A percentile compares a stretch with the other conserved stretches of the same genome.
phyloP scores from a whole-genome alignment of 2,329 filamentous ascomycete species.

The Fusarium caatingaense region DNA sequence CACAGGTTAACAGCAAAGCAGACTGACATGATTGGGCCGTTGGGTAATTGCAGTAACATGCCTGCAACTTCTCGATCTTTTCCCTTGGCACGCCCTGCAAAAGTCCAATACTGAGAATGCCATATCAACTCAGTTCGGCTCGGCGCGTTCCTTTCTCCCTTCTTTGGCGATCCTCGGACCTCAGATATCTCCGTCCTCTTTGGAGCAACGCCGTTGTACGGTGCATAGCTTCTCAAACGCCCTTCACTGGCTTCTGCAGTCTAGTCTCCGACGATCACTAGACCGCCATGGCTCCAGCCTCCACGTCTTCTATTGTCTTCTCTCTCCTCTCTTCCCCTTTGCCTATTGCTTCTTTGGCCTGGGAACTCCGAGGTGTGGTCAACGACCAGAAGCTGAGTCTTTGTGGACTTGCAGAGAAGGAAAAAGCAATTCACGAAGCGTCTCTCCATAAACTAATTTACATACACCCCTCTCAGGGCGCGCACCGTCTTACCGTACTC shows the following conservation, averaged over 20 bases:
- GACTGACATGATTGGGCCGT: background rate
- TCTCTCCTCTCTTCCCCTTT: background rate
- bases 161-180: slow-evolving; percentile 13
- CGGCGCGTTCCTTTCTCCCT: slow-evolving; percentile 31
- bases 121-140: slow-evolving; percentile 29
- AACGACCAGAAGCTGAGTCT: background rate
- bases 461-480: slow-evolving; percentile 20
- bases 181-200: slow-evolving; percentile 16
- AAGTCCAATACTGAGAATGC: background rate
- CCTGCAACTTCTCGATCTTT: slow-evolving; percentile 5
- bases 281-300: slow-evolving; percentile 19
- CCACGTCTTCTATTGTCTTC: slow-evolving; percentile 19
- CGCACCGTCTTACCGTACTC: slow-evolving; percentile 11
- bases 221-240: slow-evolving; percentile 11
- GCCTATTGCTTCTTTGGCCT: slow-evolving; percentile 12
- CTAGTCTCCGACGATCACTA: slow-evolving; percentile 20
- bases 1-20: slow-evolving; percentile 10
- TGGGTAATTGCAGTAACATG: slow-evolving; percentile 13
- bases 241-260: slow-evolving; percentile 9
- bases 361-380: background rate
- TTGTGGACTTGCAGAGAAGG: background rate
- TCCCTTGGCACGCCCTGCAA: slow-evolving; percentile 2
- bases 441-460: slow-evolving; percentile 7
- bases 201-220: background rate
- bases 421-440: slow-evolving; percentile 35